Conservation (phyloP, 352 stramenopile genomes). For the Phytophthora cactorum region DNA sequence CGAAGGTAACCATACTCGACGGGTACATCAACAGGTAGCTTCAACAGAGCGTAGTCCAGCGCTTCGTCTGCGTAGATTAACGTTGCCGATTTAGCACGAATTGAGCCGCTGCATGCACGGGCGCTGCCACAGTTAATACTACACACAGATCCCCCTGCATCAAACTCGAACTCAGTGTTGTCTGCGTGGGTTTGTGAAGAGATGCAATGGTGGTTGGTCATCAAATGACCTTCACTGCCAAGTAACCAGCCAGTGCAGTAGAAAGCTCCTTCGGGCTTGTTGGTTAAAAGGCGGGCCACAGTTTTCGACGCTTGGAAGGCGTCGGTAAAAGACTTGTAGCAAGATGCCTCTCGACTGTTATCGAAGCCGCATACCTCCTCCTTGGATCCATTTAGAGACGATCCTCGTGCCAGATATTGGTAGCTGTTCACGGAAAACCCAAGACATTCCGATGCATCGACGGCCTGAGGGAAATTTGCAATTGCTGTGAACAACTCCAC, state of each 20-base stretch:
- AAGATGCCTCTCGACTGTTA: constrained; percentile 57
- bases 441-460: constrained; percentile 35
- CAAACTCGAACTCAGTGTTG: constrained; percentile 75
- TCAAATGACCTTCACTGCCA: constrained; percentile 71
- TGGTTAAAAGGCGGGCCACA: constrained; percentile 64
- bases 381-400: constrained; percentile 20
- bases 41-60: constrained; percentile 75
- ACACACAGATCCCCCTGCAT: constrained; percentile 48
- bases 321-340: constrained; percentile 34
- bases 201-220: constrained; percentile 88
- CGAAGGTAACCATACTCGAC: constrained; percentile 60
- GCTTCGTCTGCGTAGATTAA: constrained; percentile 44
- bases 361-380: constrained; percentile 66
- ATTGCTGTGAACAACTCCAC: constrained; percentile 52
- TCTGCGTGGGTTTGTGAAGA: constrained; percentile 41
- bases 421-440: constrained; percentile 60
- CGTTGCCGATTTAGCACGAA: constrained; percentile 34
- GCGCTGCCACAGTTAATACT: constrained; percentile 33
- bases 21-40: constrained; percentile 53
- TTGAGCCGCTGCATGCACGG: constrained; percentile 44
- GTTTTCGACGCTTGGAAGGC: constrained; percentile 37
- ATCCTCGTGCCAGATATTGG: constrained; percentile 36
- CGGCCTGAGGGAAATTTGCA: neutral
- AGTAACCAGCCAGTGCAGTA: constrained; percentile 82
- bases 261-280: constrained; percentile 53